Evolutionary conservation across 371 early-diverging fungal species (phyloP), one percentile per base, ranked within the genome.

Genomic region (Mucor saturninus): DNA sequence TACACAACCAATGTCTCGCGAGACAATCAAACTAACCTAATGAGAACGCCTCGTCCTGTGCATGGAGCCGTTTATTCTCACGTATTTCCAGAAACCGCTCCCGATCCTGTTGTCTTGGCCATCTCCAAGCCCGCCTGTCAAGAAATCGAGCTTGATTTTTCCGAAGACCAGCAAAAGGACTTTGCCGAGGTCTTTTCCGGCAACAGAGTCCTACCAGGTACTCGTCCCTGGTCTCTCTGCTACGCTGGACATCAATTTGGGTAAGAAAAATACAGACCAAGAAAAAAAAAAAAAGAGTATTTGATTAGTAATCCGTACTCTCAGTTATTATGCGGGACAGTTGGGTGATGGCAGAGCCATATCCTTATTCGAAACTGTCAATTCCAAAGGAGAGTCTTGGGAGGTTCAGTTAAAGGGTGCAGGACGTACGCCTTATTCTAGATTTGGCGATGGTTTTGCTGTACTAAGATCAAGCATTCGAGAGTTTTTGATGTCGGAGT

Each of bases 241-340:
- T 95, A 96, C 66, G 95, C 87, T 32, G 97, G 96, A 0, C 93
- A 95, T 71, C 95, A 96, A 75, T 96, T 95, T 76, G 94, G 95
- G 69, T 83, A 74, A 62, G 6, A 21, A 21, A 21, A 3, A n/a
- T 30, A 14, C n/a, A 26, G 28, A 9, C 28, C 26, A 13, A 14
- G 14, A 43, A 14, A 43, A 28, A 26, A 43, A 28, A 26, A 21
- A 21, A 21, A 21, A 21, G 21, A 21, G 21, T 21, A 1, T 21
- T 21, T 15, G 46, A 50, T 30, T 28, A 30, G 26, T 30, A 30
- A 50, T 50, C 31, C 31, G 37, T 46, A n/a, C 46, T 13, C 42
- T 15, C 56, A 79, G 81, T 8, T 70, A 68, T 32, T 89, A 79
- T 71, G 88, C 86, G 5, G 87, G 87, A 29, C 87, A 87, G 67